These are phyloP conservation scores for Penicillium roqueforti DNA, from an alignment of 495 filamentous ascomycete genomes.

Conservation along the genomic window DNA sequence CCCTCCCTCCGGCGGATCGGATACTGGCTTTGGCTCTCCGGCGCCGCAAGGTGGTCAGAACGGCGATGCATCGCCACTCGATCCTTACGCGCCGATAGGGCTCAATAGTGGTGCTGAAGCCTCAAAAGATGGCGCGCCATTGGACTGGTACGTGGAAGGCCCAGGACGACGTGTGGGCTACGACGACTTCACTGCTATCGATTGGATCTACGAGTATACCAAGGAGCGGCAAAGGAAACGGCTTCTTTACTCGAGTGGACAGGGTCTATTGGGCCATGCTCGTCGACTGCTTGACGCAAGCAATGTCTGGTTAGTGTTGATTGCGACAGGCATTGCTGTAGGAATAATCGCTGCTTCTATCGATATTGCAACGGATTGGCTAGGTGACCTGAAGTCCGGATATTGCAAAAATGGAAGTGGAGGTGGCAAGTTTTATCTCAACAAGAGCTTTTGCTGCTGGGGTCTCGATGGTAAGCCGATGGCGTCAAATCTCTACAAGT, in stretches of 20 bases:
- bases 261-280: slow-evolving; percentile 68
- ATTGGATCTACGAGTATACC: slow-evolving; percentile 99
- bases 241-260: slow-evolving; percentile 62
- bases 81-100: slow-evolving; percentile 23
- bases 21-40: slow-evolving; percentile 20
- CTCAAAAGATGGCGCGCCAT: slow-evolving; percentile 60
- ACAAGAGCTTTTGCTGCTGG: slow-evolving; percentile 86
- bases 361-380: slow-evolving; percentile 90
- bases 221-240: slow-evolving; percentile 89
- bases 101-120: slow-evolving; percentile 37
- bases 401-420: slow-evolving; percentile 71
- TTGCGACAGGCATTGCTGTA: slow-evolving; percentile 72
- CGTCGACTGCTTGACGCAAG: slow-evolving; percentile 72
- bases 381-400: slow-evolving; percentile 90
- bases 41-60: slow-evolving; percentile 26
- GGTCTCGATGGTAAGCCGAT: slow-evolving; percentile 66
- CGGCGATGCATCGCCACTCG: slow-evolving; percentile 24
- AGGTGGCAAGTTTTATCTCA: slow-evolving; percentile 85
- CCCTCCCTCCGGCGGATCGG: slow-evolving; percentile 26
- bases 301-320: slow-evolving; percentile 86
- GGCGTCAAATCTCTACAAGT: not conserved
- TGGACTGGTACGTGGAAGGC: slow-evolving; percentile 90
- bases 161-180: slow-evolving; percentile 90
- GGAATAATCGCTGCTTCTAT: slow-evolving; percentile 83
- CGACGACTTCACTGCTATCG: slow-evolving; percentile 95